Conservation (phyloP, 2,329 filamentous ascomycete genomes). For the Aspergillus quadricinctus region DNA sequence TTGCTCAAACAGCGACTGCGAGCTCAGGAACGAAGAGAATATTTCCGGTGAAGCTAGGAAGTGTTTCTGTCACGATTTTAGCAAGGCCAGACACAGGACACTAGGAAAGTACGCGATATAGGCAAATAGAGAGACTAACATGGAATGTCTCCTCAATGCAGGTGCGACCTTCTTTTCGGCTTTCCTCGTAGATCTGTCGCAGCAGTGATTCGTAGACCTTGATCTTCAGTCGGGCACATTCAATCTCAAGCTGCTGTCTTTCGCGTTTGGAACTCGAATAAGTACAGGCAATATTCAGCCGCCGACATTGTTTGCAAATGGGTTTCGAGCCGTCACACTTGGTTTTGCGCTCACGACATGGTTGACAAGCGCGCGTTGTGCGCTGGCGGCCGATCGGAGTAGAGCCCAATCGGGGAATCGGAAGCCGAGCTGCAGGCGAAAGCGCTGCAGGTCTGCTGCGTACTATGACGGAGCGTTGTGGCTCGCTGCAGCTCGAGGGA, state of each 20-base stretch:
- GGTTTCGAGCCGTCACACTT: slow-evolving; percentile 18
- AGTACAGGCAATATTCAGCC: slow-evolving; percentile 5
- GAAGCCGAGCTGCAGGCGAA: not conserved
- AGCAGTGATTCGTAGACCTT: slow-evolving; percentile 13
- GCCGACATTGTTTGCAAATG: slow-evolving; percentile 10
- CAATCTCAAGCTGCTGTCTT: slow-evolving; percentile 7
- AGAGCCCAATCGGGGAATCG: not conserved
- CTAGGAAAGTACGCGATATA: not conserved
- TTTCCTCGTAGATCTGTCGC: slow-evolving; percentile 7
- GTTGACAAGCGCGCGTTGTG: slow-evolving; percentile 12
- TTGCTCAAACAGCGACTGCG: slow-evolving; percentile 7
- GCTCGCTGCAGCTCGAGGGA: too few species aligned
- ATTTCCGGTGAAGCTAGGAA: slow-evolving; percentile 9
- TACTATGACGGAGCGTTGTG: too few species aligned
- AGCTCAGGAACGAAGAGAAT: slow-evolving; percentile 9
- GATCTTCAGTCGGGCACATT: slow-evolving; percentile 3
- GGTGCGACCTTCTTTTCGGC: not conserved
- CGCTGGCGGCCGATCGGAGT: slow-evolving; percentile 2
- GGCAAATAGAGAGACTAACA: slow-evolving; percentile 1
- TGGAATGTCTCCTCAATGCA: slow-evolving; percentile 11
- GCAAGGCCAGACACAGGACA: not conserved
- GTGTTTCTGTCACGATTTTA: slow-evolving; percentile 5
- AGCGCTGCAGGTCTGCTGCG: not conserved
- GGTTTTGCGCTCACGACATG: slow-evolving; percentile 15
- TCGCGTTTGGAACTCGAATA: slow-evolving; percentile 16